A percentile compares a stretch with the other conserved stretches of the same genome.
Evolutionary conservation across 345 rosid species (phyloP).

Genomic region (Bruguiera gymnorhiza): DNA sequence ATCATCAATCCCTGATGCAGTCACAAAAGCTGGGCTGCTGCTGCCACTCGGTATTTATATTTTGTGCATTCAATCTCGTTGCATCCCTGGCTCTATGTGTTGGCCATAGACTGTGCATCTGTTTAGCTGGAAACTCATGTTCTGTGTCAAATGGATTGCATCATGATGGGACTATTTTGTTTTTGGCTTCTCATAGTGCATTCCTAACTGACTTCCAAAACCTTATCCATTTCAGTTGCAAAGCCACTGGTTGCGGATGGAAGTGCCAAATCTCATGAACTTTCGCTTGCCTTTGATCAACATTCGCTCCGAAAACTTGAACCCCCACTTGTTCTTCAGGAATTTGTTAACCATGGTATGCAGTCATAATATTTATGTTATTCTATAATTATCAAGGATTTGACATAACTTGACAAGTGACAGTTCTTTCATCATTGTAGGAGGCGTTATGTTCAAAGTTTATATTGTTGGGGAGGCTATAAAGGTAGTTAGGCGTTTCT

Average conservation of each 20-base stretch:
- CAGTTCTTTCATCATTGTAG: conserved; percentile 30
- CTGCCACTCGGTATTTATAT: conserved; percentile 57
- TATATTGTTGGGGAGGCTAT: conserved; percentile 82
- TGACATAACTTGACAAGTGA: not conserved
- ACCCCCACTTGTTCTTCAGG: conserved; percentile 85
- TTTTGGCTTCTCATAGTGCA: not conserved
- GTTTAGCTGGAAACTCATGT: conserved; percentile 12
- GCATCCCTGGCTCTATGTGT: not conserved
- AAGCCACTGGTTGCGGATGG: conserved; percentile 79
- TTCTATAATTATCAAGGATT: not conserved
- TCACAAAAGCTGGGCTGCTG: conserved; percentile 54
- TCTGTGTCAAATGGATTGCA: not conserved
- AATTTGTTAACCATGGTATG: conserved; percentile 85
- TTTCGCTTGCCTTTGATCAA: conserved; percentile 70
- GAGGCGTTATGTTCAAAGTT: conserved; percentile 76
- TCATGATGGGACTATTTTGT: not conserved
- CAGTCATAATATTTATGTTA: not conserved
- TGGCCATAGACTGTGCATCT: conserved; percentile 2
- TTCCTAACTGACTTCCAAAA: not conserved
- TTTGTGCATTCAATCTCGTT: not conserved
- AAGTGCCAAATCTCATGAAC: conserved; percentile 70
- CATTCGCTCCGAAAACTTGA: conserved; percentile 66
- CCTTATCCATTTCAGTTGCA: conserved; percentile 50
- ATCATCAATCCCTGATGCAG: conserved; percentile 57
- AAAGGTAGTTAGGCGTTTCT: conserved; percentile 75